Percentiles rank a stretch among this genome's conserved stretches.
phyloP scores from a whole-genome alignment of 768 basidiomycete genomes.

The Leccinum disarticulatum region DNA sequence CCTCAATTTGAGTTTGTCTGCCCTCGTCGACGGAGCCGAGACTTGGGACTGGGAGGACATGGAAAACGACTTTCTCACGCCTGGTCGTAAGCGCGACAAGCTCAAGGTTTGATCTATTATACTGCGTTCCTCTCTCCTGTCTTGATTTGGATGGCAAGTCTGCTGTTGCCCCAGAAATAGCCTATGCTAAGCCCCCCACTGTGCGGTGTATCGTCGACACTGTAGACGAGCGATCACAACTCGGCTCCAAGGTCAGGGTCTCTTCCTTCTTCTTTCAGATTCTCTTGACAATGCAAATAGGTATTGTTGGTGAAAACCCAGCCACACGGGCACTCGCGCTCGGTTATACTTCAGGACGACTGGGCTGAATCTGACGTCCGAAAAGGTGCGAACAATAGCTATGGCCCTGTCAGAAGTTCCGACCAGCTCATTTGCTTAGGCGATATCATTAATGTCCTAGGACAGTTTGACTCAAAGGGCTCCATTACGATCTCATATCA shows the following conservation, averaged over 20 bases:
- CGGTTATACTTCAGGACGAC: slow-evolving; percentile 70
- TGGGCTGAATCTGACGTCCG: slow-evolving; percentile 70
- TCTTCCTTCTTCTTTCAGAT: not conserved
- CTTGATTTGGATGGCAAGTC: slow-evolving; percentile 16
- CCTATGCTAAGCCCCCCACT: slow-evolving; percentile 37
- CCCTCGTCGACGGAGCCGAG: slow-evolving; percentile 62
- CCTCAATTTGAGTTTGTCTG: slow-evolving; percentile 43
- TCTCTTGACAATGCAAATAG: slow-evolving; percentile 31
- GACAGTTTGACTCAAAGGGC: slow-evolving; percentile 38
- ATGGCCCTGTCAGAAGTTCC: not conserved
- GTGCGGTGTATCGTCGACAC: slow-evolving; percentile 58
- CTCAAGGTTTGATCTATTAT: slow-evolving; percentile 18
- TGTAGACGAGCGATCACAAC: slow-evolving; percentile 38
- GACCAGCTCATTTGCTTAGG: slow-evolving; percentile 42
- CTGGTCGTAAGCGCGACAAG: slow-evolving; percentile 36
- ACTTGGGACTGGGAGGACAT: slow-evolving; percentile 69
- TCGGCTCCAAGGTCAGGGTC: slow-evolving; percentile 22
- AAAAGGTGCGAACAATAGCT: slow-evolving; percentile 44
- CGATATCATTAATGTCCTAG: slow-evolving; percentile 80
- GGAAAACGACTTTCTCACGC: slow-evolving; percentile 48
- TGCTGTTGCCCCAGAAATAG: slow-evolving; percentile 7
- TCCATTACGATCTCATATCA: slow-evolving; percentile 60
- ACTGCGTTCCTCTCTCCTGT: not conserved
- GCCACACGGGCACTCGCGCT: slow-evolving; percentile 37
- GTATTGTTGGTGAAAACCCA: slow-evolving; percentile 50